Conservation (phyloP, 164 flowering plant genomes). For the Sedum album region DNA sequence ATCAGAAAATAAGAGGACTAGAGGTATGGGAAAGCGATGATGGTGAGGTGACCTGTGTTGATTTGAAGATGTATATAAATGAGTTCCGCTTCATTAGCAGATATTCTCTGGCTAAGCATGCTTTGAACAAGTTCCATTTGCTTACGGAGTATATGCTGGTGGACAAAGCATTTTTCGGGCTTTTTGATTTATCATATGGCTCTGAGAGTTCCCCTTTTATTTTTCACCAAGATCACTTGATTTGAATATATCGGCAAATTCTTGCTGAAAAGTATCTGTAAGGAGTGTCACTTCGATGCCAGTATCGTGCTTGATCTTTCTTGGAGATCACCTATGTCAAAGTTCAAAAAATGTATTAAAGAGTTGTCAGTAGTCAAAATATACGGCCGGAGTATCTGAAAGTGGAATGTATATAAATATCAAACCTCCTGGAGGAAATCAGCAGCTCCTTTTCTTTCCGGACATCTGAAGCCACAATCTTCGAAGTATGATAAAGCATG, state of each 20-base stretch:
- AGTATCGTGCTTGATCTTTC: conserved; percentile 58
- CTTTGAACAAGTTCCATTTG: conserved; percentile 44
- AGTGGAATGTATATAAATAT: not conserved
- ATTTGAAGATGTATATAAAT: conserved; percentile 41
- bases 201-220: conserved; percentile 27
- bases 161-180: conserved; percentile 26
- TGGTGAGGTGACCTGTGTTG: conserved; percentile 31
- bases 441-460: conserved; percentile 58
- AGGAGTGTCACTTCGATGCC: conserved; percentile 27
- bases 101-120: conserved; percentile 40
- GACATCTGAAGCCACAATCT: conserved; percentile 56
- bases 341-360: not conserved
- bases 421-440: conserved; percentile 68
- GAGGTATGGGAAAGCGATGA: not conserved
- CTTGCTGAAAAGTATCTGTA: conserved; percentile 37
- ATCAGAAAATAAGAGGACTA: not conserved
- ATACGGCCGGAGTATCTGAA: not conserved
- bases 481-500: conserved; percentile 35
- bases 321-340: conserved; percentile 48
- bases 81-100: conserved; percentile 48
- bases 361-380: not conserved
- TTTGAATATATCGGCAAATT: conserved; percentile 30
- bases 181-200: conserved; percentile 29
- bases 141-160: conserved; percentile 26
- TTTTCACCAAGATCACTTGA: conserved; percentile 21